Evolutionary conservation across 2,329 filamentous ascomycete species (phyloP).

Genomic region (Alternaria sp.): DNA sequence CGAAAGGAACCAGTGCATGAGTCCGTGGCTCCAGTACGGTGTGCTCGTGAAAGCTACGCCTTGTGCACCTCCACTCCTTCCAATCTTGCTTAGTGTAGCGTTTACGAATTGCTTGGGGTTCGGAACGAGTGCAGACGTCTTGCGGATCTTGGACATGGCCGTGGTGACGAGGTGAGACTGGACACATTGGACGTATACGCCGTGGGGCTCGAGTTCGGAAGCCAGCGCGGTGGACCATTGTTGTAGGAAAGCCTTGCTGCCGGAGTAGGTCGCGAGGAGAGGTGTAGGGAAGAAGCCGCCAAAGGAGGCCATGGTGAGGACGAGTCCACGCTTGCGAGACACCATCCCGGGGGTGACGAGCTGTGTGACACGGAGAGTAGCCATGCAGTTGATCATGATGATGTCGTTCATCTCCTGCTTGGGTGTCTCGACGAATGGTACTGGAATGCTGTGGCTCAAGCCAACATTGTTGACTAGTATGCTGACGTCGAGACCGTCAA

Average conservation of each 20-base stretch:
- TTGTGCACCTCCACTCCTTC: conserved; percentile 76
- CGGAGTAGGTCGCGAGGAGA: conserved; percentile 92
- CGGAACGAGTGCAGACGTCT: conserved; percentile 77
- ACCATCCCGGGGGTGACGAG: conserved; percentile 85
- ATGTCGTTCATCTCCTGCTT: conserved; percentile 85
- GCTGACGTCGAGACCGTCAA: conserved; percentile 78
- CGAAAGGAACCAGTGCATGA: conserved; percentile 83
- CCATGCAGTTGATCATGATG: conserved; percentile 92
- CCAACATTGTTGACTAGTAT: conserved; percentile 98
- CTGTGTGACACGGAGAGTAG: conserved; percentile 86
- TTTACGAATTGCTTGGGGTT: conserved; percentile 83
- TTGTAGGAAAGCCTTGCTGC: conserved; percentile 97
- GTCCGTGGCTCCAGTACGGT: conserved; percentile 89
- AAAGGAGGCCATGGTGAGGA: conserved; percentile 97
- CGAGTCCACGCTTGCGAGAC: conserved; percentile 81
- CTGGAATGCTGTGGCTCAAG: conserved; percentile 90
- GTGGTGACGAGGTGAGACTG: conserved; percentile 93
- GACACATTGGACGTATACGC: conserved; percentile 88
- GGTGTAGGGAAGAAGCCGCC: conserved; percentile 92
- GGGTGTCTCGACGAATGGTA: conserved; percentile 81
- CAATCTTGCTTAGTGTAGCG: conserved; percentile 79
- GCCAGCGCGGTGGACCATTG: conserved; percentile 91
- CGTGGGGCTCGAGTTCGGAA: conserved; percentile 78
- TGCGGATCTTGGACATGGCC: conserved; percentile 95
- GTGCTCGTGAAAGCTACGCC: conserved; percentile 83